Evolutionary conservation across 2,329 filamentous ascomycete species (phyloP), one percentile per base, ranked within the genome.

Genomic region (Aureobasidium sp.): DNA sequence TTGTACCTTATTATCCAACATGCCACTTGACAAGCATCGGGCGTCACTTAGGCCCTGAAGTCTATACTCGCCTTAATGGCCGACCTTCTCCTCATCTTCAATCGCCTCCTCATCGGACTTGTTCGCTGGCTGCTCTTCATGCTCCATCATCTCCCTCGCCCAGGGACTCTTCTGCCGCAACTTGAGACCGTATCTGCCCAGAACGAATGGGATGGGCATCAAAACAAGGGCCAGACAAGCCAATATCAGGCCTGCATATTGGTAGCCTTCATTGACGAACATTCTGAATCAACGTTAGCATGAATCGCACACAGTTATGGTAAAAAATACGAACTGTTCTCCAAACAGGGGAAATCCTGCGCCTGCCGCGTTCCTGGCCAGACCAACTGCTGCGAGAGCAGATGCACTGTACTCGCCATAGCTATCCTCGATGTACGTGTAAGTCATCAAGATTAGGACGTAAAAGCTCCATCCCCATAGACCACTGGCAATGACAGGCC

Each of bases 401-500:
- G 72, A 75, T 5, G 76, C 76, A 10, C 74, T 76, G 64, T 72
- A 77, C 2, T 74, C 71, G 66, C 70, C 69, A 63, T 77, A 77
- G 9, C 70, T 70, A 59, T 76, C 72, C 3, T 70, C 71, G 1
- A 75, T 67, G 62, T 76, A 76, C 27, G 70, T 76, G 36, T 77
- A 69, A n/a, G 73, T 72, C 62, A 47, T 59, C 10, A 57, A 7
- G 4, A 57, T 46, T 10, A 57, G 43, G 9, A 41, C 29, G n/a
- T 57, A 57, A 13, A 57, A 57, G 10, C 53, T 57, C 51, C 51
- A 66, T 71, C 65, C 65, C 65, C 69, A 77, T 41, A 81, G 72
- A 56, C 73, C 68, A 65, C 76, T 75, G 0, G 78, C 79, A 26
- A 79, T 71, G 37, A 73, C 72, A 0, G 78, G 77, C 0, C 75